Base-by-base conservation (phyloP, 352 stramenopile species). In the Elongisporangium senticosum region DNA sequence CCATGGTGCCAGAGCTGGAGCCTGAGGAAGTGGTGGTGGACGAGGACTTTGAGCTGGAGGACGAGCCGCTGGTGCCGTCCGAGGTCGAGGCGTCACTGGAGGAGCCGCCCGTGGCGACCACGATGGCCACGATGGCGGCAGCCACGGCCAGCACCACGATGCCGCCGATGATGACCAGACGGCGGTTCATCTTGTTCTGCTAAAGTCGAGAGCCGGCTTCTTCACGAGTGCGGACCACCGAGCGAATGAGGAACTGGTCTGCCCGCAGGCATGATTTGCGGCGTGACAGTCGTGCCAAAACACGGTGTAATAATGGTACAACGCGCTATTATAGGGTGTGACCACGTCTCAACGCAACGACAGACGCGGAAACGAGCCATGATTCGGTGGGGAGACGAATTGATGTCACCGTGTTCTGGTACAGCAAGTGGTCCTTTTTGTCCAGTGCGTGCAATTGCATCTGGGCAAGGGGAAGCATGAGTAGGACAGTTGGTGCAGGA, bases 121-220 rank as follows among this genome's bases (percentile, higher is more conserved):
- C 51, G 49, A 82, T 58, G 15, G 60, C 76, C 49, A 86, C 54
- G 50, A 78, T 68, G n/a, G 72, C 76, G 53, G 73, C 76, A 50
- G 83, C 62, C 52, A 77, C 66, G 4, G 76, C 76, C 3, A 83
- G 61, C 57, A 75, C 69, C 40, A 83, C 62, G 65, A 86, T 63
- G 49, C 71, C 69, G 43, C 54, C 71, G 54, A 71, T 63, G 51
- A 83, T 62, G n/a, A 65, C 59, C 15, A 68, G 2, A 4, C 33
- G 33, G 11, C 33, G 33, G 33, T 43, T 43, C 33, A 43, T 43
- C 33, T 43, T 43, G 33, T 14, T 43, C 33, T 26, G 23, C 23
- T 43, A 43, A 10, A 43, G 33, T 43, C 33, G 33, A 43, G 11
- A 43, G 33, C 33, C 33, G 33, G 33, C 33, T 43, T 43, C 33